Evolutionary conservation across 2,329 filamentous ascomycete genomes (phyloP).

Genomic region (Sporothrix variecibatus): DNA sequence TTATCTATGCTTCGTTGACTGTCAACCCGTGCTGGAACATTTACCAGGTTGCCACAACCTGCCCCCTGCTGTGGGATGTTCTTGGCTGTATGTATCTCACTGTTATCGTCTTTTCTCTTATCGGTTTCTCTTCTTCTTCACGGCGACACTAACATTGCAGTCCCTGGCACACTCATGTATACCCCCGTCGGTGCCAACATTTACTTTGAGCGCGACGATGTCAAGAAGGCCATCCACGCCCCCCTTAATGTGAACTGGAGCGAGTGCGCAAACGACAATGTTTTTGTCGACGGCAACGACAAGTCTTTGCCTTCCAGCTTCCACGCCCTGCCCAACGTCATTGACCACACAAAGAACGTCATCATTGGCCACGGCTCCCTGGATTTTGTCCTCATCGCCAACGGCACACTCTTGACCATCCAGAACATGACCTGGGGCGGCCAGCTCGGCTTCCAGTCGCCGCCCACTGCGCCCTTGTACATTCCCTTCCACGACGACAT

Average conservation of each 20-base stretch:
- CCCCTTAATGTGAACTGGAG: conserved; percentile 49
- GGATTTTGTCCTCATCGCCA: conserved; percentile 67
- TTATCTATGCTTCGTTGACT: conserved; percentile 54
- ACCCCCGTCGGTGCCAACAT: conserved; percentile 61
- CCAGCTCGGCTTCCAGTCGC: conserved; percentile 65
- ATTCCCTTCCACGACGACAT: conserved; percentile 64
- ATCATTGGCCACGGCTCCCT: conserved; percentile 72
- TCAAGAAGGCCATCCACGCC: conserved; percentile 38
- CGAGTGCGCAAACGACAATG: conserved; percentile 50
- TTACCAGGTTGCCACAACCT: conserved; percentile 72
- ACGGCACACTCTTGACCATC: conserved; percentile 70
- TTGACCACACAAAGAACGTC: conserved; percentile 71
- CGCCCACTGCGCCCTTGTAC: conserved; percentile 64
- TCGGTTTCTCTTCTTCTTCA: not conserved
- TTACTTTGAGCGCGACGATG: conserved; percentile 68
- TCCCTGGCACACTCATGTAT: conserved; percentile 67
- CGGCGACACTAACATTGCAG: not conserved
- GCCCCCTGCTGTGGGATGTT: conserved; percentile 69
- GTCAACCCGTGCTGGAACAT: conserved; percentile 79
- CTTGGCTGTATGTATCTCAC: conserved; percentile 50
- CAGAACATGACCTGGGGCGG: conserved; percentile 84
- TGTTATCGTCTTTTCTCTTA: not conserved
- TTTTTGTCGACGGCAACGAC: conserved; percentile 50
- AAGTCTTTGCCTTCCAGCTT: conserved; percentile 55
- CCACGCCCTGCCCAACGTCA: conserved; percentile 66